These are phyloP conservation scores for Radiomyces spectabilis DNA, from an alignment of 192 early-diverging fungal species.

Conservation along the genomic window DNA sequence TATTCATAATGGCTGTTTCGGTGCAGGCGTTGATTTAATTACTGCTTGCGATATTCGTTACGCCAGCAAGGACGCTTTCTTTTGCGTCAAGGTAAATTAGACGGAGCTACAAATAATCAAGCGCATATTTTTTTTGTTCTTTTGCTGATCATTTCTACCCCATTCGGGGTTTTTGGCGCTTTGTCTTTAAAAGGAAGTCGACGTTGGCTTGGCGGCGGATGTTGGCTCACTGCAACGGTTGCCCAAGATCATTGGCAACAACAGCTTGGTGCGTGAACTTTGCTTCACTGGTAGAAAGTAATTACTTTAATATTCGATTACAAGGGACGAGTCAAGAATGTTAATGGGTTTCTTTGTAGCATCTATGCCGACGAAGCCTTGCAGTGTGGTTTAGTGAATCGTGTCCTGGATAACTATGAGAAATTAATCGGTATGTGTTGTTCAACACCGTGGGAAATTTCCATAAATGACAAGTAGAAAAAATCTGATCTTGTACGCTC, in stretches of 20 bases:
- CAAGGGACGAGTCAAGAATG: neutral
- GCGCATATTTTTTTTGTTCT: conserved; percentile 32
- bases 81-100: too few species aligned
- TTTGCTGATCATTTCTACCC: neutral
- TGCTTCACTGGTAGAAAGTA: conserved; percentile 77
- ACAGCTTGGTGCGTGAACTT: conserved; percentile 85
- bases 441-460: too few species aligned
- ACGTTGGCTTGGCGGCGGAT: conserved; percentile 90
- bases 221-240: conserved; percentile 86
- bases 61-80: conserved; percentile 62
- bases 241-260: conserved; percentile 90
- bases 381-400: conserved; percentile 47
- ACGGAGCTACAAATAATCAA: too few species aligned
- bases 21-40: conserved; percentile 75
- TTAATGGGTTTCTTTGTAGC: conserved; percentile 14
- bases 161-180: too few species aligned
- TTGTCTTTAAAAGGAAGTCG: conserved; percentile 54
- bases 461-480: neutral
- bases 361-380: conserved; percentile 54
- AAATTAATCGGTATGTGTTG: conserved; percentile 40
- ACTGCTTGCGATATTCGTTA: conserved; percentile 86
- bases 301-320: too few species aligned
- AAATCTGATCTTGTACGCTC: neutral
- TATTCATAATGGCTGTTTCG: conserved; percentile 74
- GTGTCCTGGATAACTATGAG: conserved; percentile 36